Percentiles rank a stretch among this genome's conserved stretches.
Evolutionary conservation across 768 basidiomycete species (phyloP).

Genomic region (Lentinula sp.): DNA sequence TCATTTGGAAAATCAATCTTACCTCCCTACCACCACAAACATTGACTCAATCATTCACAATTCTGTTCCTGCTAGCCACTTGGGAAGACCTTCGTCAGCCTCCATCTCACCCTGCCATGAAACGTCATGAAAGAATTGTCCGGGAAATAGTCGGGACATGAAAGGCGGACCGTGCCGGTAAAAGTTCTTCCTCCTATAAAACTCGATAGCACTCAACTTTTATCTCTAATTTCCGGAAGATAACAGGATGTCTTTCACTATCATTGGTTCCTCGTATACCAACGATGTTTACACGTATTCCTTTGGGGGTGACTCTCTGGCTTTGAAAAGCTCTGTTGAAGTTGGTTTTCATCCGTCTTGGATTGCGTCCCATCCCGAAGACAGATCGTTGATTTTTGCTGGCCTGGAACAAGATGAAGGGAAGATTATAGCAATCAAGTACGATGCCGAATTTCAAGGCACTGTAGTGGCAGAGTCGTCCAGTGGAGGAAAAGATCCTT

Average conservation of each 20-base stretch:
- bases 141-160: neutral
- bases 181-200: neutral
- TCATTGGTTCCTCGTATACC: constrained; percentile 64
- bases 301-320: constrained; percentile 55
- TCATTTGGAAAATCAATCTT: neutral
- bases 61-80: neutral
- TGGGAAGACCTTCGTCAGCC: neutral
- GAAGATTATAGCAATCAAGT: constrained; percentile 51
- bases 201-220: neutral
- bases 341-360: constrained; percentile 72
- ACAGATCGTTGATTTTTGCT: constrained; percentile 56
- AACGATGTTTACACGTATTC: constrained; percentile 54
- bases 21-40: neutral
- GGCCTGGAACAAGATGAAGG: constrained; percentile 68
- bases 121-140: neutral
- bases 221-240: neutral
- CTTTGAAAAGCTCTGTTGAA: constrained; percentile 33
- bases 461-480: constrained; percentile 40
- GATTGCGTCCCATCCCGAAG: constrained; percentile 57
- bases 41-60: neutral
- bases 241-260: constrained; percentile 17
- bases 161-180: neutral
- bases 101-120: neutral
- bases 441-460: constrained; percentile 47
- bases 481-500: constrained; percentile 59